Evolutionary conservation across 352 stramenopile species (phyloP).

Genomic region (Phytopythium delawarense): DNA sequence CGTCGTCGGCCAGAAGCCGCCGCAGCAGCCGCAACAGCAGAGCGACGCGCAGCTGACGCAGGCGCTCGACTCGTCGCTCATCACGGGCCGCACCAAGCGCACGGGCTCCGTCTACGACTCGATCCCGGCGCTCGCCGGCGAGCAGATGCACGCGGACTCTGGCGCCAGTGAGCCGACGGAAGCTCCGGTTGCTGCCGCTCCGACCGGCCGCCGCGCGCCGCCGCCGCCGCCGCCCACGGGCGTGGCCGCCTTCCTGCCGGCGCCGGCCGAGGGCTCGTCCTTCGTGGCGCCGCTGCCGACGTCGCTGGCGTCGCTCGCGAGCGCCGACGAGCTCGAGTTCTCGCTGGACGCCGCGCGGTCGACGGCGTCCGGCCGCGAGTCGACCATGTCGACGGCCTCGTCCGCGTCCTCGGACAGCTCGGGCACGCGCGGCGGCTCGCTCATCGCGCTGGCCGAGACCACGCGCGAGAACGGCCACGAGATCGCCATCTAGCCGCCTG

Average conservation of each 20-base stretch:
- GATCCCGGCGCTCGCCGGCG: constrained; percentile 20
- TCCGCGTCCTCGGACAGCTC: constrained; percentile 12
- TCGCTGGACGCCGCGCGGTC: constrained; percentile 10
- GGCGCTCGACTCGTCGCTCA: constrained; percentile 6
- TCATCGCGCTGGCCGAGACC: constrained; percentile 33
- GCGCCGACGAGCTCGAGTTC: constrained; percentile 17
- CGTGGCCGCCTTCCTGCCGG: constrained; percentile 1
- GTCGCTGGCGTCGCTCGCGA: constrained; percentile 18
- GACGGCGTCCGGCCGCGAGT: constrained; percentile 12
- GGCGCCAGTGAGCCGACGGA: background rate
- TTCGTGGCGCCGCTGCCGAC: constrained; percentile 20
- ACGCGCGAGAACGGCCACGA: constrained; percentile 17
- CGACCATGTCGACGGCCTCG: constrained; percentile 10
- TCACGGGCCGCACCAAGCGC: constrained; percentile 16
- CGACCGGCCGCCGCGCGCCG: constrained; percentile 4
- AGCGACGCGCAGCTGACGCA: background rate
- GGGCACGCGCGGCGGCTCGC: constrained; percentile 25
- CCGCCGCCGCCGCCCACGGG: constrained; percentile 3
- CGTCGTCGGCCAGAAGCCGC: background rate
- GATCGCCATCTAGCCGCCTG: constrained; percentile 9
- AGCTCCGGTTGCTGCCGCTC: background rate
- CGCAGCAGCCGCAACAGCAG: background rate
- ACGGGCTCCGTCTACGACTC: constrained; percentile 28
- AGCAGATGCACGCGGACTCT: constrained; percentile 12
- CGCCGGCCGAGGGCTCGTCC: constrained; percentile 3